A percentile compares a stretch with the other conserved stretches of the same genome.
Conservation (phyloP, 164 flowering plant genomes). For the Nelumbo lutea region DNA sequence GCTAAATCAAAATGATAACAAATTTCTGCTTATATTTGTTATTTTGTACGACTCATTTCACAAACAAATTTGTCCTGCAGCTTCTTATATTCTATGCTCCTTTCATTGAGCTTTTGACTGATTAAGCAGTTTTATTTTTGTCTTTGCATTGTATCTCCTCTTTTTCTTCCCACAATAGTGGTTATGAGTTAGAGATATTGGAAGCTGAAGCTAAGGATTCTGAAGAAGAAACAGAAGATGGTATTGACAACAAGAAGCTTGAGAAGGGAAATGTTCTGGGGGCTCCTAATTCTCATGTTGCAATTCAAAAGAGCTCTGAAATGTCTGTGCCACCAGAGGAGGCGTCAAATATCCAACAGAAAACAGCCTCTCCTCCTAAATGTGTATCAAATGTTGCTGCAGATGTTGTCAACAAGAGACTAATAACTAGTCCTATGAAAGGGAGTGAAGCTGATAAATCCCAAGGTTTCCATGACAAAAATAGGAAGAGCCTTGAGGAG, state of each 20-base stretch:
- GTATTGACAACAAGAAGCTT: constrained; percentile 10
- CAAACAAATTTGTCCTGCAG: no score
- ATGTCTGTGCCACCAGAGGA: constrained; percentile 19
- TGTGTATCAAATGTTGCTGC: constrained; percentile 12
- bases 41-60: no score
- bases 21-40: no score
- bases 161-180: constrained; percentile 37
- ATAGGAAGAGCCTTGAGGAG: constrained; percentile 12
- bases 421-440: constrained; percentile 19
- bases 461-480: constrained; percentile 11
- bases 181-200: constrained; percentile 78
- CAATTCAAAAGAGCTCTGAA: constrained; percentile 15
- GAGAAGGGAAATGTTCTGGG: constrained; percentile 12
- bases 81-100: no score
- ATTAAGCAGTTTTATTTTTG: not conserved
- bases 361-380: constrained; percentile 12
- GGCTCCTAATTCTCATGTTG: constrained; percentile 25
- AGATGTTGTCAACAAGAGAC: constrained; percentile 9
- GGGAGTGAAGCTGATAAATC: constrained; percentile 14
- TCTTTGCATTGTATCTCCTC: not conserved
- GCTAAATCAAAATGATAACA: no score
- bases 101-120: no score
- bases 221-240: constrained; percentile 63
- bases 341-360: constrained; percentile 13
- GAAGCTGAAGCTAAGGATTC: constrained; percentile 92